These are phyloP conservation scores for Collariella sp. DNA, from an alignment of 495 filamentous ascomycete species.

Conservation along the genomic window DNA sequence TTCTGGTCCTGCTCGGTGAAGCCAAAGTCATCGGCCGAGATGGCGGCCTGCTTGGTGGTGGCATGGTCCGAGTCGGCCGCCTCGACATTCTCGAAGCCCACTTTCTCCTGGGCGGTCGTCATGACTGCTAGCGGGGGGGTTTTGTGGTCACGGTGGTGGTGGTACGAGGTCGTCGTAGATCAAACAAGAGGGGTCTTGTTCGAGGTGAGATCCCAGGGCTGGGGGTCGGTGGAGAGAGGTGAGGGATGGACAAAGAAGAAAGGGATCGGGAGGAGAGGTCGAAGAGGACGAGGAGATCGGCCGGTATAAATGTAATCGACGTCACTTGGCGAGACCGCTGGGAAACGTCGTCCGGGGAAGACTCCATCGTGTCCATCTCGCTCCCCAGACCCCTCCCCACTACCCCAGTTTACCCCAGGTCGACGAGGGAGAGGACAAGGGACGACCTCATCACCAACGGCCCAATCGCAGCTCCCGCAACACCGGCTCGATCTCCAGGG, in stretches of 20 bases:
- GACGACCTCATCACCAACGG: not conserved
- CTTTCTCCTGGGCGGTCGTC: constrained; percentile 10
- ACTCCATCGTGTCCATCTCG: not conserved
- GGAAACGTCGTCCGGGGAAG: not conserved
- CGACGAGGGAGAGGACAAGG: not conserved
- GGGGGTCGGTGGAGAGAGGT: not conserved
- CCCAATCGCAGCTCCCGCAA: not conserved
- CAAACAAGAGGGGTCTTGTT: not conserved
- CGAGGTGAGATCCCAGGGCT: not conserved
- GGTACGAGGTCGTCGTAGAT: not conserved
- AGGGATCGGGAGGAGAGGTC: not conserved
- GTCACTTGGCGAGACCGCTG: not conserved
- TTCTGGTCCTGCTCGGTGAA: constrained; percentile 32
- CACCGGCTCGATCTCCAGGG: not conserved
- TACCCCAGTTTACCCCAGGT: constrained; percentile 2
- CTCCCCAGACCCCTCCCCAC: constrained; percentile 1
- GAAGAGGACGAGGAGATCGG: not conserved
- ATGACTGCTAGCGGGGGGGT: not conserved
- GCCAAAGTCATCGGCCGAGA: constrained; percentile 21
- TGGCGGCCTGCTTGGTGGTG: not conserved
- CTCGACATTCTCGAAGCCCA: constrained; percentile 12
- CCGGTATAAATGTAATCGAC: not conserved
- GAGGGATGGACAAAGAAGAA: not conserved
- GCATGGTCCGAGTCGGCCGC: constrained; percentile 5
- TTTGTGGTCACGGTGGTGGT: not conserved